Conservation (phyloP, 768 basidiomycete genomes). For the Tylopilus sp. region DNA sequence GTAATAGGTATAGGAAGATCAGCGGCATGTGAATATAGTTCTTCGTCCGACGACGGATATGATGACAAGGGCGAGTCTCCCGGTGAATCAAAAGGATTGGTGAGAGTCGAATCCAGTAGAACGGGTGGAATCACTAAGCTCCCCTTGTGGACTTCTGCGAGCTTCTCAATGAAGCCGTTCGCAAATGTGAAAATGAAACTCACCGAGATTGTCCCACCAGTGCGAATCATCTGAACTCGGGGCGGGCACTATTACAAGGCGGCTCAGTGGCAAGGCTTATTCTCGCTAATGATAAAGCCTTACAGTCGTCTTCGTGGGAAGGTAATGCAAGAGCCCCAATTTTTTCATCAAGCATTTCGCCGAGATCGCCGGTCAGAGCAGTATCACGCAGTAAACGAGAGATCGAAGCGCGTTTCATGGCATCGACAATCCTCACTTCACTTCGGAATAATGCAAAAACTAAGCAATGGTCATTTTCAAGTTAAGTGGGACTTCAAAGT, state of each 20-base stretch:
- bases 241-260: conserved; percentile 59
- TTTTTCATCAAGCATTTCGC: conserved; percentile 70
- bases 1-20: conserved; percentile 66
- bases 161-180: not conserved
- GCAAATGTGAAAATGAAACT: conserved; percentile 7
- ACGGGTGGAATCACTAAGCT: conserved; percentile 33
- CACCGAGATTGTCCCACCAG: conserved; percentile 82
- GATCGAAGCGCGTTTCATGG: conserved; percentile 65
- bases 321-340: conserved; percentile 55
- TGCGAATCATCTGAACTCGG: conserved; percentile 73
- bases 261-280: conserved; percentile 4
- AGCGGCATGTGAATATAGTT: conserved; percentile 72
- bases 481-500: not conserved
- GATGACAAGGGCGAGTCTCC: conserved; percentile 63
- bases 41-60: conserved; percentile 82
- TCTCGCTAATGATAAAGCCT: conserved; percentile 1
- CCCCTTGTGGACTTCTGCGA: conserved; percentile 18
- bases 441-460: conserved; percentile 85
- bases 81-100: conserved; percentile 76
- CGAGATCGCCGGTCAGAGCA: conserved; percentile 57
- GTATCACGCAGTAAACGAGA: conserved; percentile 66
- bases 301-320: conserved; percentile 35
- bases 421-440: conserved; percentile 75
- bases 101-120: conserved; percentile 38
- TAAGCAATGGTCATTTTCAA: conserved; percentile 24